phyloP scores from a whole-genome alignment of 106 monocot species.

The Dioscorea zingiberensis region DNA sequence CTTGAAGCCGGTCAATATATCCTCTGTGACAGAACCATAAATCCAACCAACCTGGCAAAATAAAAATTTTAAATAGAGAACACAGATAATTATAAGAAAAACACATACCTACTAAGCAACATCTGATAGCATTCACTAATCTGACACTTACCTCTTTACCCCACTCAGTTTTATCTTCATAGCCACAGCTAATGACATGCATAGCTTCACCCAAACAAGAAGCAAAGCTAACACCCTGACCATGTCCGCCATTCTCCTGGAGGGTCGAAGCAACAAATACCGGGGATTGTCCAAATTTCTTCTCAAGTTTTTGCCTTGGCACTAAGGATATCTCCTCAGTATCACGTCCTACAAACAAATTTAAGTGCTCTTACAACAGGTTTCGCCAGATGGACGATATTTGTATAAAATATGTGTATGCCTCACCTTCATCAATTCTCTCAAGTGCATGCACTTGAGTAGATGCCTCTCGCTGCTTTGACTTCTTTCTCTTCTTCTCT shows the following conservation, averaged over 20 bases:
- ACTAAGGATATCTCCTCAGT: constrained; percentile 26
- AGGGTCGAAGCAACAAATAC: constrained; percentile 61
- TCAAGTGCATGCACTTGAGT: constrained; percentile 57
- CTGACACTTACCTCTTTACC: constrained; percentile 60
- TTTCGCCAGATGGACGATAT: neutral
- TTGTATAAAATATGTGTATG: neutral
- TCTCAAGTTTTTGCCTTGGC: constrained; percentile 51
- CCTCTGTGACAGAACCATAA: constrained; percentile 79
- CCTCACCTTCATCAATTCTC: constrained; percentile 35
- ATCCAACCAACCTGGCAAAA: constrained; percentile 76
- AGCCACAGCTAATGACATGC: constrained; percentile 75
- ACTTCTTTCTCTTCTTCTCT: constrained; percentile 26
- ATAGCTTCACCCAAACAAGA: constrained; percentile 54
- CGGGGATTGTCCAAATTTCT: constrained; percentile 81
- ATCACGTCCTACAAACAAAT: constrained; percentile 18
- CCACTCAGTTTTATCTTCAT: constrained; percentile 86
- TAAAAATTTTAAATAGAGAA: neutral
- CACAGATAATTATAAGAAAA: neutral
- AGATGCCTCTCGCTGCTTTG: constrained; percentile 45
- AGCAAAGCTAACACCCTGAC: constrained; percentile 12
- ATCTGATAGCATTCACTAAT: no score
- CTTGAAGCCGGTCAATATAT: constrained; percentile 82
- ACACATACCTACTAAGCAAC: no score
- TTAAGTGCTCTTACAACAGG: neutral
- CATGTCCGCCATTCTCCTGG: constrained; percentile 33